phyloP scores from a whole-genome alignment of 192 early-diverging fungal genomes.

The Obelidium mucronatum region DNA sequence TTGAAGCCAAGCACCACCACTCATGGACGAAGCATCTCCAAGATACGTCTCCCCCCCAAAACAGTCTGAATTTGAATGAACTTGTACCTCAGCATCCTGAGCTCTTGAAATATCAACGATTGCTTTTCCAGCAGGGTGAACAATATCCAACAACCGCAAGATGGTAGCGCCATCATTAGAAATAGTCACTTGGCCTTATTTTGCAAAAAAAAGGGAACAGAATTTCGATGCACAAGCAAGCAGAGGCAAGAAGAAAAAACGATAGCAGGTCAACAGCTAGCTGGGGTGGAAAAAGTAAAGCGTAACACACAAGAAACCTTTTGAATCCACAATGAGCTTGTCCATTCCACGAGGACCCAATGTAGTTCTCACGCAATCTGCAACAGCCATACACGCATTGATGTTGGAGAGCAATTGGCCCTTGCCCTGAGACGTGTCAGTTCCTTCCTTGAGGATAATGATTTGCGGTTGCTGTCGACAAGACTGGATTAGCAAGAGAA shows the following conservation, averaged over 20 bases:
- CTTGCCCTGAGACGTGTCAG: slow-evolving; percentile 97
- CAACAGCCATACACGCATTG: slow-evolving; percentile 92
- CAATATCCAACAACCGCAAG: slow-evolving; percentile 96
- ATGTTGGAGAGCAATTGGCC: slow-evolving; percentile 98
- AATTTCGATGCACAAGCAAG: neutral
- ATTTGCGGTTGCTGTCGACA: slow-evolving; percentile 90
- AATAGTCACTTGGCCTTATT: slow-evolving; percentile 85
- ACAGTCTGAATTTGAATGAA: neutral
- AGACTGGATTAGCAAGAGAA: neutral
- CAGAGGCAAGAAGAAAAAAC: neutral
- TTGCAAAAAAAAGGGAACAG: neutral
- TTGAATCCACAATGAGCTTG: slow-evolving; percentile 96
- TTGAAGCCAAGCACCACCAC: neutral
- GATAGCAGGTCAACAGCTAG: neutral
- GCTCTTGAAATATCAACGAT: slow-evolving; percentile 97
- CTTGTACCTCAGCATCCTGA: slow-evolving; percentile 91
- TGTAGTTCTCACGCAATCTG: slow-evolving; percentile 95
- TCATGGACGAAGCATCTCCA: neutral
- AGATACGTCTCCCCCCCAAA: no score
- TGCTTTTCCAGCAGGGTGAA: slow-evolving; percentile 98
- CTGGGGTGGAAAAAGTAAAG: neutral
- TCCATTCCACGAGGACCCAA: slow-evolving; percentile 99
- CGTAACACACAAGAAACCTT: slow-evolving; percentile 65
- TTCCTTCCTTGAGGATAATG: slow-evolving; percentile 98
- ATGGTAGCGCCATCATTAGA: slow-evolving; percentile 99